These are phyloP conservation scores for Mycosphaerella sp. DNA, from an alignment of 2,329 filamentous ascomycete genomes.

Conservation along the genomic window DNA sequence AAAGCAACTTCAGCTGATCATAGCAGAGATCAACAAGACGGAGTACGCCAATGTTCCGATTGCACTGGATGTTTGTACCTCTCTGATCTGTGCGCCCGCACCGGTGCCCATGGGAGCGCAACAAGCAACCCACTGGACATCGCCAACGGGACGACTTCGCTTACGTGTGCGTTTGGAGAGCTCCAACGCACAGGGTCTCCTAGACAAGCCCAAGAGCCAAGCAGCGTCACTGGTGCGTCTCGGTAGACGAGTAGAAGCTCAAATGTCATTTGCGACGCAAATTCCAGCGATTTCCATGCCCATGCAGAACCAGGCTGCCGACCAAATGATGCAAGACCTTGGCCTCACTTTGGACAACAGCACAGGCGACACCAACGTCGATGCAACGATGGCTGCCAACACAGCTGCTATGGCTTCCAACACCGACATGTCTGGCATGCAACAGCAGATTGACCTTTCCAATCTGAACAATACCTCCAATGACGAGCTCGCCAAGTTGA, in stretches of 20 bases:
- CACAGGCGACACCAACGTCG: slow-evolving; percentile 11
- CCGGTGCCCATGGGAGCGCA: slow-evolving; percentile 29
- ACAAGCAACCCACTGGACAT: slow-evolving; percentile 29
- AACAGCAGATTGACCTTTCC: slow-evolving; percentile 15
- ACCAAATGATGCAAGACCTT: slow-evolving; percentile 35
- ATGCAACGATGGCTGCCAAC: slow-evolving; percentile 15
- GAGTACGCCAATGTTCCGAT: slow-evolving; percentile 54
- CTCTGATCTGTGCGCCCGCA: slow-evolving; percentile 61
- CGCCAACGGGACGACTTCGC: slow-evolving; percentile 34
- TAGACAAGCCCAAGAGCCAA: slow-evolving; percentile 54
- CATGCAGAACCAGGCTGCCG: slow-evolving; percentile 23
- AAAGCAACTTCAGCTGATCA: slow-evolving; percentile 54
- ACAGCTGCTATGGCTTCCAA: slow-evolving; percentile 6
- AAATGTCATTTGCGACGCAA: slow-evolving; percentile 55
- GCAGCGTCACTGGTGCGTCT: slow-evolving; percentile 43
- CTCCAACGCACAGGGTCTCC: slow-evolving; percentile 45
- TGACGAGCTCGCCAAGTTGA: slow-evolving; percentile 24
- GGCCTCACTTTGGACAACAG: slow-evolving; percentile 26
- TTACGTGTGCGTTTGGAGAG: slow-evolving; percentile 46
- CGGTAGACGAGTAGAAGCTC: slow-evolving; percentile 30
- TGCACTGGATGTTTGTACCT: slow-evolving; percentile 63
- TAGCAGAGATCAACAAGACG: slow-evolving; percentile 61
- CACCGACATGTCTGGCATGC: slow-evolving; percentile 21
- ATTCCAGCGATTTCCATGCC: slow-evolving; percentile 37
- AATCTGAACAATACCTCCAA: slow-evolving; percentile 14